Evolutionary conservation across 345 rosid genomes (phyloP), one percentile per base, ranked within the genome.

Genomic region (Adansonia digitata): DNA sequence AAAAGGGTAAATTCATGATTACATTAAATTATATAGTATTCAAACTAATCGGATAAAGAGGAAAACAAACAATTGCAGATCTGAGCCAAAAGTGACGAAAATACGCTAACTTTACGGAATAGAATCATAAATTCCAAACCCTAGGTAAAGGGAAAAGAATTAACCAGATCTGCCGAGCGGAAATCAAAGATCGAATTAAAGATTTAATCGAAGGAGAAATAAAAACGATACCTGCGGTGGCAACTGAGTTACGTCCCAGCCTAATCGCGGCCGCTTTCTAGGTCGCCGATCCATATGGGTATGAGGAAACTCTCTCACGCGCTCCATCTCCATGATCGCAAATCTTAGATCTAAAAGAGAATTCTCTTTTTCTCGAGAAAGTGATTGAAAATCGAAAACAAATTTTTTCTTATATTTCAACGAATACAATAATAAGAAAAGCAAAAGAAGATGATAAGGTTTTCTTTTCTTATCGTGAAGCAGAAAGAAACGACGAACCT

Each of bases 251-350:
- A 86, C 88, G 66, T 89, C 94, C 94, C 94, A 89, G 65, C 94
- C 94, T 53, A 89, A 64, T 63, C 93, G 93, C 20, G 83, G 85
- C 80, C 91, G 81, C 86, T 89, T 89, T 60, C 93, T 79, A 14
- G 94, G 94, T 15, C 91, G 89, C 27, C 87, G 87, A 76, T 88
- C 94, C 34, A 88, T 79, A 67, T 84, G 87, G 66, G 88, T 39
- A 34, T 55, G 83, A 39, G 94, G 91, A 61, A 90, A 78, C 71
- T 84, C 85, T 2, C 82, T 82, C 70, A 84, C 82, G 82, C 88
- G 87, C 77, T 88, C 91, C 88, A 81, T 88, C 90, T 88, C 91
- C 94, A 90, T 90, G 78, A 82, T 77, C 70, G 57, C 27, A 68
- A 46, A 15, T 3, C 10, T 45, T 17, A 53, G 34, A 61, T 56